Conservation (phyloP, 2,329 filamentous ascomycete species). For the Fusarium caatingaense region DNA sequence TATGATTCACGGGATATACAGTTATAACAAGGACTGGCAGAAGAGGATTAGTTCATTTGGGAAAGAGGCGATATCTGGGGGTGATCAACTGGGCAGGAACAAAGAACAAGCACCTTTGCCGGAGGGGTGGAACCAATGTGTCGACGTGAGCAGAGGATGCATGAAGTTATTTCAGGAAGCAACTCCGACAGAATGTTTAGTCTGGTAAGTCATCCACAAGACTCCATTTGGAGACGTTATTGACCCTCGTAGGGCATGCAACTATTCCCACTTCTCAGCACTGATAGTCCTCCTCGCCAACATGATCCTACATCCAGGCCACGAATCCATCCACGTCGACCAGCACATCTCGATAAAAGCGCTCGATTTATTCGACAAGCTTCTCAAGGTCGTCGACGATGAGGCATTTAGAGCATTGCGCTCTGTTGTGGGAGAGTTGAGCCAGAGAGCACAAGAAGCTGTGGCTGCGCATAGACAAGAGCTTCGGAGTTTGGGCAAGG, state of each 20-base stretch:
- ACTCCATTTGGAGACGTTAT: rapidly evolving
- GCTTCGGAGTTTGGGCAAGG: neutral
- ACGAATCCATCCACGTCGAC: conserved; percentile 44
- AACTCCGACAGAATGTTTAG: conserved; percentile 48
- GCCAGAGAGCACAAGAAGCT: conserved; percentile 33
- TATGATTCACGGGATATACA: conserved; percentile 55
- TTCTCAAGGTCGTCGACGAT: conserved; percentile 37
- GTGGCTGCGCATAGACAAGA: conserved; percentile 19
- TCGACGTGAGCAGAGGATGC: conserved; percentile 50
- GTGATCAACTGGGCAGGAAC: conserved; percentile 23
- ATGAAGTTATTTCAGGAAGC: conserved; percentile 49
- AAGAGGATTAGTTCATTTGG: conserved; percentile 48
- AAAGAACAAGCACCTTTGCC: conserved; percentile 34
- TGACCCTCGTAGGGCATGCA: conserved; percentile 42
- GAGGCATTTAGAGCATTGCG: conserved; percentile 27
- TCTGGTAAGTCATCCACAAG: conserved; percentile 45
- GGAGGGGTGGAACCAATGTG: conserved; percentile 49
- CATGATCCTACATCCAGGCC: conserved; percentile 47
- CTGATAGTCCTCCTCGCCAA: conserved; percentile 52
- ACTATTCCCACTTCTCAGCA: conserved; percentile 49
- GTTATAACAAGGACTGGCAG: conserved; percentile 53
- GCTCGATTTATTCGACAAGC: conserved; percentile 46
- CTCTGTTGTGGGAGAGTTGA: conserved; percentile 33
- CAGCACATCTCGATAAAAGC: conserved; percentile 46
- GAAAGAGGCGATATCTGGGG: conserved; percentile 36